A percentile compares a stretch with the other conserved stretches of the same genome.
Conservation (phyloP, 208 protist species). For the Trypanosoma melophagium region DNA sequence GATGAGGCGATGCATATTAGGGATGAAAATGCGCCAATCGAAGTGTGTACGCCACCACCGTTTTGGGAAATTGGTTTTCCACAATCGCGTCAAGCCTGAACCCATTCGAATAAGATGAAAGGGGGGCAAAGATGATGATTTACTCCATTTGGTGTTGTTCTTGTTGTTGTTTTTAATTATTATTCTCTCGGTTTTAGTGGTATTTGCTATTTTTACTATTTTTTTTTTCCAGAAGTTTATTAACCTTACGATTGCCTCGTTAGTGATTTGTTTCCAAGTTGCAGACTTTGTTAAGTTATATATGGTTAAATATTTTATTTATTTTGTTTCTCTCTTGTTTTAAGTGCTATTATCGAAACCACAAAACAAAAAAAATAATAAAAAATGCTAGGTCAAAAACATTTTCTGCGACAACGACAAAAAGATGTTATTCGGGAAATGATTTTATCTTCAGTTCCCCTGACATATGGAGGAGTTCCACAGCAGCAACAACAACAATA, state of each 20-base stretch:
- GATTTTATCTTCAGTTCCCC: constrained; percentile 65
- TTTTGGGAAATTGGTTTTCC: constrained; percentile 79
- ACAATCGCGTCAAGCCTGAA: constrained; percentile 6
- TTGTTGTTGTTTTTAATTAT: not conserved
- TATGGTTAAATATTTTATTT: too few species aligned
- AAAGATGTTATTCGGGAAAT: constrained; percentile 68
- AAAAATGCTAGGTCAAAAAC: constrained; percentile 30
- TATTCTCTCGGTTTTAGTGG: constrained; percentile 7
- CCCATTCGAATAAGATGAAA: not conserved
- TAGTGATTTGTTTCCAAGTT: too few species aligned
- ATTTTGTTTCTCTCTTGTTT: too few species aligned
- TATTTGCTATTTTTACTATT: not conserved
- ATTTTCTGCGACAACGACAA: constrained; percentile 69
- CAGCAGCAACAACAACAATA: constrained; percentile 9
- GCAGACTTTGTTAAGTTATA: too few species aligned
- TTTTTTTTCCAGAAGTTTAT: not conserved
- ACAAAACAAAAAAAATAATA: constrained; percentile 18
- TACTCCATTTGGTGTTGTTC: too few species aligned
- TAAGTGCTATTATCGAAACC: not conserved
- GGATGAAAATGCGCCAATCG: not conserved
- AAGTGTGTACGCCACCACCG: constrained; percentile 45
- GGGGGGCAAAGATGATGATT: not conserved
- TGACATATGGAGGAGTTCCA: constrained; percentile 45
- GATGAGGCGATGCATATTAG: constrained; percentile 6
- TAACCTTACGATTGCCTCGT: too few species aligned